These are phyloP conservation scores for Citrus australasica DNA, from an alignment of 345 rosid genomes.

Conservation along the genomic window DNA sequence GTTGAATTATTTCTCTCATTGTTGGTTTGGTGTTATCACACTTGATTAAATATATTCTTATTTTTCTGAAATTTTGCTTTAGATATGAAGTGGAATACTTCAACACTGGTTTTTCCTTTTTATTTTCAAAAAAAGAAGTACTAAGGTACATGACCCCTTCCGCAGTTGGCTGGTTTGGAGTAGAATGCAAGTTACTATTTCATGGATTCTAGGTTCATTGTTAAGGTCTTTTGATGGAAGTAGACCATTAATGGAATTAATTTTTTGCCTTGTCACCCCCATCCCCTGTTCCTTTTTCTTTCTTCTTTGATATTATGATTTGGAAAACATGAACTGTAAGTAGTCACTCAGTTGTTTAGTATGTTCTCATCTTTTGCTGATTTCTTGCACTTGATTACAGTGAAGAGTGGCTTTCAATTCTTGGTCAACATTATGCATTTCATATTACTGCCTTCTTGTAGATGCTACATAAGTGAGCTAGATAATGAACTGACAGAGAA, in stretches of 20 bases:
- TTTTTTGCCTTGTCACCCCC: neutral
- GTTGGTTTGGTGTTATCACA: neutral
- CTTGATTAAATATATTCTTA: neutral
- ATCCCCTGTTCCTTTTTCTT: neutral
- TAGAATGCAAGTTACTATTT: neutral
- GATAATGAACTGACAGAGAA: neutral
- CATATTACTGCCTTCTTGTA: neutral
- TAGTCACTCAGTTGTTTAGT: too few relatives aligned
- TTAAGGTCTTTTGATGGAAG: neutral
- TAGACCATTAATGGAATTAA: neutral
- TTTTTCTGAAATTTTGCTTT: neutral
- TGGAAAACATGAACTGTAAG: neutral
- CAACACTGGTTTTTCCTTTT: too few relatives aligned
- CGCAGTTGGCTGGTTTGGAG: neutral
- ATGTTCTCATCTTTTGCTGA: neutral
- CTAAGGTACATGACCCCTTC: neutral
- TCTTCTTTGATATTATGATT: neutral
- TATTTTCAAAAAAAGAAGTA: neutral
- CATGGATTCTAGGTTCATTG: neutral
- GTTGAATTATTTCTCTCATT: neutral
- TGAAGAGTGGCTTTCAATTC: neutral
- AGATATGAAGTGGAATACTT: neutral
- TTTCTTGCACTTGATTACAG: neutral
- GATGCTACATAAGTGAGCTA: neutral
- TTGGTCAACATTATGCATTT: neutral